phyloP scores from a whole-genome alignment of 2,329 filamentous ascomycete genomes.

The Cladophialophora immunda region DNA sequence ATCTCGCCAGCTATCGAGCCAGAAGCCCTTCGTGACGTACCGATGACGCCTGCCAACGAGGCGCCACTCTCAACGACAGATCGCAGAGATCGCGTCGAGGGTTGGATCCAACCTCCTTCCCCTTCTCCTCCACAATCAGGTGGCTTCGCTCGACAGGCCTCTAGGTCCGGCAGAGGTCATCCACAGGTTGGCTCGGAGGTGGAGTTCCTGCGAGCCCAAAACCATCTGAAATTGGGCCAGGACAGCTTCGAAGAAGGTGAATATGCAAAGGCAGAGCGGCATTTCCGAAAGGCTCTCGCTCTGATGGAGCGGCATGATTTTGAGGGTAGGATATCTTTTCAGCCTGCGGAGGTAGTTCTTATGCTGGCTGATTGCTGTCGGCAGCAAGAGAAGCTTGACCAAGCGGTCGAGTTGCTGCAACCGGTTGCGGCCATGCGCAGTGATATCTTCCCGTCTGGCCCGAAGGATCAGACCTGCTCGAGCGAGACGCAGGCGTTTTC shows the following conservation, averaged over 20 bases:
- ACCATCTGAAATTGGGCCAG: slow-evolving; percentile 35
- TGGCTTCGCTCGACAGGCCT: background rate
- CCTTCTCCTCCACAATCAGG: background rate
- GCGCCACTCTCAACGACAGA: slow-evolving; percentile 5
- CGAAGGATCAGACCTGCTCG: background rate
- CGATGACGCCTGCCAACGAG: slow-evolving; percentile 7
- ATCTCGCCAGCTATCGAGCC: slow-evolving; percentile 31
- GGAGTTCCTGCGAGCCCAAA: slow-evolving; percentile 34
- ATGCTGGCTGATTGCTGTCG: slow-evolving; percentile 37
- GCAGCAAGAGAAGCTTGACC: slow-evolving; percentile 38
- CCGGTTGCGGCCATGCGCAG: slow-evolving; percentile 31
- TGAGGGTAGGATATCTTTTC: slow-evolving; percentile 34
- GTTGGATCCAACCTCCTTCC: slow-evolving; percentile 28
- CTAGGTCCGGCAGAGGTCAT: background rate
- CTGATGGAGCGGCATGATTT: slow-evolving; percentile 37
- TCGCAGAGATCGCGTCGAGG: slow-evolving; percentile 21
- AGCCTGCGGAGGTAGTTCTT: slow-evolving; percentile 36
- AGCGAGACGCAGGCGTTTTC: slow-evolving; percentile 12
- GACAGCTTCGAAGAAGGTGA: slow-evolving; percentile 33
- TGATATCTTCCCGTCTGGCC: slow-evolving; percentile 26
- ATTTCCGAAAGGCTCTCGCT: slow-evolving; percentile 37
- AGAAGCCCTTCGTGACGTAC: slow-evolving; percentile 10
- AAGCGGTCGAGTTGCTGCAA: slow-evolving; percentile 35
- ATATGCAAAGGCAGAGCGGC: slow-evolving; percentile 37
- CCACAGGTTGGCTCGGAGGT: slow-evolving; percentile 31